Conservation (phyloP, 495 filamentous ascomycete species). For the Filosporella fistucella region DNA sequence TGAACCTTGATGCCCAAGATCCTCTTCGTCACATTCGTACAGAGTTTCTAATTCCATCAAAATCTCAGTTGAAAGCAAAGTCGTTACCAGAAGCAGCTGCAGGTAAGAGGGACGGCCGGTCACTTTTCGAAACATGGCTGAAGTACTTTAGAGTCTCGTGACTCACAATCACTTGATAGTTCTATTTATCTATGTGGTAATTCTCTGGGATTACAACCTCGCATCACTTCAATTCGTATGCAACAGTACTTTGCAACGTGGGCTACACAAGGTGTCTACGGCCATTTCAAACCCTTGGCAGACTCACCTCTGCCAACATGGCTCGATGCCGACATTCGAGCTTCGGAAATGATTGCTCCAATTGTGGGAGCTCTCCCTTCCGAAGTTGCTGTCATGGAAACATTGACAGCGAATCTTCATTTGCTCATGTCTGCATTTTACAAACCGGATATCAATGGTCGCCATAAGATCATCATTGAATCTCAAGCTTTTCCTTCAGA, state of each 20-base stretch:
- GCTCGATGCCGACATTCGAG: conserved; percentile 71
- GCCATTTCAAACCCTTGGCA: conserved; percentile 82
- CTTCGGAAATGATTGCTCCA: conserved; percentile 68
- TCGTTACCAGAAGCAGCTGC: conserved; percentile 40
- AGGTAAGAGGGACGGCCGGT: conserved; percentile 12
- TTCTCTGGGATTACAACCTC: conserved; percentile 88
- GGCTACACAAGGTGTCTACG: conserved; percentile 89
- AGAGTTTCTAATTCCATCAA: conserved; percentile 84
- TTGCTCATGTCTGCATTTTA: conserved; percentile 92
- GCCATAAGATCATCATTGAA: conserved; percentile 89
- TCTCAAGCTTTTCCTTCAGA: conserved; percentile 94
- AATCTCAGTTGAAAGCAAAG: conserved; percentile 67
- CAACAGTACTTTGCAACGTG: conserved; percentile 77
- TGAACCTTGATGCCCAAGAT: conserved; percentile 65
- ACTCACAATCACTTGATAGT: conserved; percentile 17
- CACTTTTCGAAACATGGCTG: neutral
- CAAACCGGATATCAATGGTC: conserved; percentile 60
- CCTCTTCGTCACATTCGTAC: conserved; percentile 58
- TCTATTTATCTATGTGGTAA: conserved; percentile 96
- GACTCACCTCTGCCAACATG: conserved; percentile 74
- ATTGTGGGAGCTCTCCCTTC: conserved; percentile 75
- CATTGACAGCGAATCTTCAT: conserved; percentile 88
- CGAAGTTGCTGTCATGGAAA: conserved; percentile 93
- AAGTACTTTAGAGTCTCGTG: conserved; percentile 9
- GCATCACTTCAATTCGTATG: conserved; percentile 63